phyloP scores from a whole-genome alignment of 1,284 basidiomycete species.

The Limonomyces culmigenus region DNA sequence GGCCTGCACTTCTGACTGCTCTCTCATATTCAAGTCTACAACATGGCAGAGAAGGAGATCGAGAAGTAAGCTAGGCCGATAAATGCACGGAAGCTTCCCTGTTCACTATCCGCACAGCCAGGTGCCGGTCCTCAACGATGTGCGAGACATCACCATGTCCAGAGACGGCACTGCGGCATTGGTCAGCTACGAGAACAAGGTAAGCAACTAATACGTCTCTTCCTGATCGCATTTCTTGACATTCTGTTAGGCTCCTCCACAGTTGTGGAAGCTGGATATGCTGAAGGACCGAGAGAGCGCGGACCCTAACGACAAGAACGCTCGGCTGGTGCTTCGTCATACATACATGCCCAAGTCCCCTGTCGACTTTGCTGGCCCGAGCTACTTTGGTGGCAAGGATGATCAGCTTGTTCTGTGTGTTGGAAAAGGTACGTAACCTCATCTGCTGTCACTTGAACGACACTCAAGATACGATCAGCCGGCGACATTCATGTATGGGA shows the following conservation, averaged over 20 bases:
- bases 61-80: constrained; percentile 40
- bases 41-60: constrained; percentile 39
- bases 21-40: constrained; percentile 55
- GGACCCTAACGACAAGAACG: constrained; percentile 6
- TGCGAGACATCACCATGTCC: constrained; percentile 54
- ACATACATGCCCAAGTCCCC: constrained; percentile 52
- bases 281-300: constrained; percentile 32
- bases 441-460: background rate
- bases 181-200: constrained; percentile 61
- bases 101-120: constrained; percentile 26
- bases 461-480: constrained; percentile 20
- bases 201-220: constrained; percentile 10
- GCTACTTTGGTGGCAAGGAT: constrained; percentile 63
- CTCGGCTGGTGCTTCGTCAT: constrained; percentile 38
- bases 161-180: constrained; percentile 44
- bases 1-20: background rate
- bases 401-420: constrained; percentile 64
- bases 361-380: constrained; percentile 63
- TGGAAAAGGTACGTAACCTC: constrained; percentile 37
- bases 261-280: constrained; percentile 60
- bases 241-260: constrained; percentile 73
- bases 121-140: constrained; percentile 64
- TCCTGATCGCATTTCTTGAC: too few relatives aligned
- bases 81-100: background rate
- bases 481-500: constrained; percentile 80